Base-by-base conservation (phyloP, 768 basidiomycete species). In the Mycena crocata region DNA sequence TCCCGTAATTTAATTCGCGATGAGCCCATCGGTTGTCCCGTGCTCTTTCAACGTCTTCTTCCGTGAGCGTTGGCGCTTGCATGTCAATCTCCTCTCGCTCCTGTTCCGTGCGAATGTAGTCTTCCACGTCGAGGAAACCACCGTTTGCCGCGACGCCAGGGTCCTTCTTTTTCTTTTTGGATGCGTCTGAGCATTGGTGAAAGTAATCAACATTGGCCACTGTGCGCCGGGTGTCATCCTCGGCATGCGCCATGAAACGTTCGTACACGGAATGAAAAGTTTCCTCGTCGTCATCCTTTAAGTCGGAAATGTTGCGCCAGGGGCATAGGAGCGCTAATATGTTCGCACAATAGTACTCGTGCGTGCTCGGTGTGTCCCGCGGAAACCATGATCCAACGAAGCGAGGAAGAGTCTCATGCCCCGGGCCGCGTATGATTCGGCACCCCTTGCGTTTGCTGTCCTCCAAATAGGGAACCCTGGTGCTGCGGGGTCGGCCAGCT, bases 301-400 rank as follows among this genome's bases (percentile, higher is more conserved):
- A 70, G 57, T 82, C 79, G 2, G 19, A 19, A 0, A 81, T 2
- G 19, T 64, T 31, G 0, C 76, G 59, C 84, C 82, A 85, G 1
- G 83, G 83, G 50, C 78, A 78, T 7, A 84, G 62, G 3, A 83
- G 70, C 42, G 77, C 52, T 0, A 84, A 66, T 70, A 82, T 81
- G 2, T 55, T 72, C 6, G 83, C 82, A 37, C 71, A 79, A 48
- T 82, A 85, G 14, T 81, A 76, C 1, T 68, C 37, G 2, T 51
- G 21, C 28, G 80, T 73, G 57, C n/a, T n/a, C n/a, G n/a, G n/a
- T n/a, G 83, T 71, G 0, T 57, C 10, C 0, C 68, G 32, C 2
- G 82, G 80, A 56, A 84, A 81, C 23, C 68, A 81, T 0, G 52
- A 70, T 0, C 83, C 84, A n/a, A 82, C 67, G 54, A 85, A 75